Evolutionary conservation across 2,329 filamentous ascomycete genomes (phyloP), one percentile per base, ranked within the genome.

Genomic region (Arthroderma uncinatum): DNA sequence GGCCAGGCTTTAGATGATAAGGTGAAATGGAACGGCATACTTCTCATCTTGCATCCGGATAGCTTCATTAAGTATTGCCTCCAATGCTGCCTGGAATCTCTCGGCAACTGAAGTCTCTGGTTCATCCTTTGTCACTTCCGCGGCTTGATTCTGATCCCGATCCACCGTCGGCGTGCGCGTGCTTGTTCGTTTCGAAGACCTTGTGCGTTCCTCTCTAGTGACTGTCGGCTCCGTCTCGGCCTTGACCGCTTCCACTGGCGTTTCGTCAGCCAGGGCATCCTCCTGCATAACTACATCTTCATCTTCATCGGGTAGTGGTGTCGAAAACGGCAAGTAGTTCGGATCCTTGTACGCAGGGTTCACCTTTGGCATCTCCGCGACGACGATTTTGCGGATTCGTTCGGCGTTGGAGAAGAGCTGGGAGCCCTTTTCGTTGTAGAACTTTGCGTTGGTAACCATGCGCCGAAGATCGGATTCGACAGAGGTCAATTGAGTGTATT

Each of bases 401-500:
- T 95, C 90, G 7, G 90, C 89, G 73, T 95, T 89, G 44, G 89
- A 85, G 67, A 86, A 92, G 37, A 86, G 78, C 58, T 82, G 74
- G 0, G 87, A 89, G 44, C 79, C 80, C 63, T 85, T 85, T 59
- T 84, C 79, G 66, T 92, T 92, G 73, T 83, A 93, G 56, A 89
- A 84, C 70, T 95, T 95, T 36, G 87, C 88, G 67, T 95, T 95
- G 62, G 83, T 80, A 57, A 95, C 86, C 79, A 95, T 87, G 61
- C 89, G 84, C 75, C 93, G 94, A 67, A 92, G 81, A 68, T 91
- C 91, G 66, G 86, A 85, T 71, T 95, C 90, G 10, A 95, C 75
- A 53, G 85, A 79, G 4, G 87, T 83, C 53, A 95, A 77, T 54
- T 75, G 86, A 12, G 79, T 69, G 67, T 95, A 94, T 62, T 84